Percentiles rank a stretch among this genome's conserved stretches.
phyloP scores from a whole-genome alignment of 2,329 filamentous ascomycete genomes.

The Fusarium sp. region DNA sequence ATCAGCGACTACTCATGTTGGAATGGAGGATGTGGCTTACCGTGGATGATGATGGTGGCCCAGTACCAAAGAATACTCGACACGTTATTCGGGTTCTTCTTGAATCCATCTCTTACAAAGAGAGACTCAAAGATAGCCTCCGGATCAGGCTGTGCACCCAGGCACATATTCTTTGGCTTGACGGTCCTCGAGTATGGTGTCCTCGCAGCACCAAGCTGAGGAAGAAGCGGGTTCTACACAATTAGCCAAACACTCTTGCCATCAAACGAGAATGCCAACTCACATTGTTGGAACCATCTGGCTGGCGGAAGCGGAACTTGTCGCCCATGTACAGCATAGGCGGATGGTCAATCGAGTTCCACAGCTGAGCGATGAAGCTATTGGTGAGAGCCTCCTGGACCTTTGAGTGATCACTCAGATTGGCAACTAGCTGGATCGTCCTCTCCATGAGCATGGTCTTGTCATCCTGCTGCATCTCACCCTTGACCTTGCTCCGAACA shows the following conservation, averaged over 20 bases:
- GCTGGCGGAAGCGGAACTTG: slow-evolving; percentile 73
- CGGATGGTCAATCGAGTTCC: slow-evolving; percentile 79
- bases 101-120: slow-evolving; percentile 65
- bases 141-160: slow-evolving; percentile 76
- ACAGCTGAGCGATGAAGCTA: slow-evolving; percentile 75
- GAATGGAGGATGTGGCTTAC: slow-evolving; percentile 49
- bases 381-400: slow-evolving; percentile 74
- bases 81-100: slow-evolving; percentile 76
- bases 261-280: rapidly evolving
- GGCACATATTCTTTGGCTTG: slow-evolving; percentile 68
- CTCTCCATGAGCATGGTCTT: slow-evolving; percentile 83
- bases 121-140: slow-evolving; percentile 71
- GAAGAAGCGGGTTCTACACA: slow-evolving; percentile 71
- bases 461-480: slow-evolving; percentile 75
- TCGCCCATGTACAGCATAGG: slow-evolving; percentile 74
- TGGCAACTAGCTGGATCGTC: slow-evolving; percentile 76
- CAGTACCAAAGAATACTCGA: slow-evolving; percentile 80
- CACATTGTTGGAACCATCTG: slow-evolving; percentile 78
- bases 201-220: slow-evolving; percentile 74
- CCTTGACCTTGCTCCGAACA: slow-evolving; percentile 72
- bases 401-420: slow-evolving; percentile 72
- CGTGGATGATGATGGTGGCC: slow-evolving; percentile 80
- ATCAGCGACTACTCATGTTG: not conserved
- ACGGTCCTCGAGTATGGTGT: slow-evolving; percentile 76
- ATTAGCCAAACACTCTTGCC: slow-evolving; percentile 3